Evolutionary conservation across 1,139 yeast species (phyloP), one percentile per base, ranked within the genome.

Genomic region (Yamadazyma blattariae): DNA sequence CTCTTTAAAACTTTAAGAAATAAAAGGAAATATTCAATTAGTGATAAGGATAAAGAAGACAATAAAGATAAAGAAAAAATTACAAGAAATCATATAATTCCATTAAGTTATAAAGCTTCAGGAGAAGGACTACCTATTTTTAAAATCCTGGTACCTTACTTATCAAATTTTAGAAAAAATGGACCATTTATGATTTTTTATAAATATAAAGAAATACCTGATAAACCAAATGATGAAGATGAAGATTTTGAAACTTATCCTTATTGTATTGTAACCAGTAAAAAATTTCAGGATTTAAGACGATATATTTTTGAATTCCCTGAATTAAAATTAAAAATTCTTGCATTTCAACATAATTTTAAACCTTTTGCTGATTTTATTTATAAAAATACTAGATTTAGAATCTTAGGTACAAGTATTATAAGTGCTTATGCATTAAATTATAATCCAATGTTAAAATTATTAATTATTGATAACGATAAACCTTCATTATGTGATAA

Each of bases 341-440:
- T 63, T 7, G 44, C 59, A 37, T 68, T 67, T 39, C 65, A 64
- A 46, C 61, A 65, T 47, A 61, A 61, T 34, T 57, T 50, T 40
- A 54, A 59, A 34, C 71, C 74, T 2, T 66, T 63, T 47, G 55
- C 71, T 10, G 76, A 70, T 45, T 70, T 70, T 45, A 50, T 35
- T 22, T 68, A 64, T 41, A 57, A 59, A 29, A 45, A 45, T 22
- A 68, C 74, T 2, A 46, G 73, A 18, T 70, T 70, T 42, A 50
- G 76, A 34, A 50, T 67, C 2, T 38, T 63, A 17, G 75, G 76
- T 2, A 60, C 72, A 1, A 49, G 70, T 4, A 45, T 66, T 4
- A 38, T 59, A 1, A 53, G 55, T 37, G 62, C 64, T 1, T 56
- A 63, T 40, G 48, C 61, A 12, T 41, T 56, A 30, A 50, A 46